Evolutionary conservation across 805 yeast genomes (phyloP), one percentile per base, ranked within the genome.

Genomic region (Lachancea cidri): DNA sequence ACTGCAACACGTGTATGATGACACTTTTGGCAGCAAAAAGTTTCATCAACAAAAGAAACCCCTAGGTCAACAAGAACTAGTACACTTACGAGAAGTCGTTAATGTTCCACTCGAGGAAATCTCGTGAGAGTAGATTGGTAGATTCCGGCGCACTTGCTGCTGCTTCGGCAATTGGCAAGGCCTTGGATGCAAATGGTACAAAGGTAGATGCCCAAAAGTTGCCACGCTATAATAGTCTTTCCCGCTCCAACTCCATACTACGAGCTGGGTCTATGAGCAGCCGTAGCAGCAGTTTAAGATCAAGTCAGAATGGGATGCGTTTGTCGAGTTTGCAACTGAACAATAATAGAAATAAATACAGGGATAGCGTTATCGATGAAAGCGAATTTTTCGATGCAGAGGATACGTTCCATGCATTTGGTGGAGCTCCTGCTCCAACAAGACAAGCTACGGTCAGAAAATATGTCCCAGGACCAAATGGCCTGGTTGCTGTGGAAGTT

Each of bases 381-480:
- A 32, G 39, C 33, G 44, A 39, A 29, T 35, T 36, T 24, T 30
- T 32, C 13, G 70, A 45, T 24, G 61, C 58, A 45, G 64, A 50
- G 43, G 46, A 47, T 52, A 58, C 53, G 35, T 67, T 55, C 49
- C 54, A 48, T 32, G 66, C 48, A 34, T 57, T 63, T 53, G 68
- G 62, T 16, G 65, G 64, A 13, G 48, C 54, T 18, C 59, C 58
- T 39, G 47, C 54, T 14, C 42, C 42, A 20, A 33, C 47, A 33
- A 42, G 39, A 36, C 51, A 47, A 38, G 73, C 66, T 41, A 81
- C 74, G 64, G 73, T 82, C 7, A 81, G 79, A 49, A 81, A 77
- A 47, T 83, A 83, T 63, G 71, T 83, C 35, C 91, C 93, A 2
- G 81, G 87, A 2, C 79, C 85, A 3, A 71, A 76, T 50, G 93